These are phyloP conservation scores for Diaporthe sp. DNA, from an alignment of 2,329 filamentous ascomycete genomes.

Conservation along the genomic window DNA sequence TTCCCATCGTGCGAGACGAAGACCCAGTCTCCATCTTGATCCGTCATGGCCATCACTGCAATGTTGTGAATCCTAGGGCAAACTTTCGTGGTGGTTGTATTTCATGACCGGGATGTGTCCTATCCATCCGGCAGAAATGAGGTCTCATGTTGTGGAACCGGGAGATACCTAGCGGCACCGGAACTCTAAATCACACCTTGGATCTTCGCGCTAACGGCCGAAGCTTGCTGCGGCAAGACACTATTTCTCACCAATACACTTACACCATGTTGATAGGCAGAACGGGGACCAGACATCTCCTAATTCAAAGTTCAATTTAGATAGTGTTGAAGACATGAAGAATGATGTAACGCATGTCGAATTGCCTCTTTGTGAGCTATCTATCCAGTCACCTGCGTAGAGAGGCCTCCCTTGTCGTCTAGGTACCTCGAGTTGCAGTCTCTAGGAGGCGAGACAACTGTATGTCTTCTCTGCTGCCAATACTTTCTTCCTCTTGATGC, in stretches of 20 bases:
- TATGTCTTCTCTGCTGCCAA: not conserved
- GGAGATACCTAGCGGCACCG: conserved; percentile 1
- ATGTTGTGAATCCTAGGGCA: not conserved
- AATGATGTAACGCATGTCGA: too few relatives aligned
- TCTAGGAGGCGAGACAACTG: too few relatives aligned
- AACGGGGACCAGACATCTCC: not conserved
- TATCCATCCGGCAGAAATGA: not conserved
- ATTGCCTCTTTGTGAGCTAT: not conserved
- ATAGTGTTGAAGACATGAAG: not conserved
- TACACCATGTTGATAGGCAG: not conserved
- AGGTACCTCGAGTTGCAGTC: too few relatives aligned
- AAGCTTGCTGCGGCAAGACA: not conserved
- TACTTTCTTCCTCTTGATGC: too few relatives aligned
- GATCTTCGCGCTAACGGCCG: not conserved
- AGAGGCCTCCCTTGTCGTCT: not conserved
- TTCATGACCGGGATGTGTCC: not conserved
- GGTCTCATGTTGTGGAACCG: conserved; percentile 1
- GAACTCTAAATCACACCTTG: not conserved
- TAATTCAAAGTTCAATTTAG: too few relatives aligned
- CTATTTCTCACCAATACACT: not conserved
- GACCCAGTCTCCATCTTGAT: conserved; percentile 17
- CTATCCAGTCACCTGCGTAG: too few relatives aligned
- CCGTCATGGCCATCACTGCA: not conserved
- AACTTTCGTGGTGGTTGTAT: not conserved
- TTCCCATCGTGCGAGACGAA: not conserved